These are phyloP conservation scores for Cenchrus purpureus DNA, from an alignment of 176 grass and related monocot genomes.

Conservation along the genomic window DNA sequence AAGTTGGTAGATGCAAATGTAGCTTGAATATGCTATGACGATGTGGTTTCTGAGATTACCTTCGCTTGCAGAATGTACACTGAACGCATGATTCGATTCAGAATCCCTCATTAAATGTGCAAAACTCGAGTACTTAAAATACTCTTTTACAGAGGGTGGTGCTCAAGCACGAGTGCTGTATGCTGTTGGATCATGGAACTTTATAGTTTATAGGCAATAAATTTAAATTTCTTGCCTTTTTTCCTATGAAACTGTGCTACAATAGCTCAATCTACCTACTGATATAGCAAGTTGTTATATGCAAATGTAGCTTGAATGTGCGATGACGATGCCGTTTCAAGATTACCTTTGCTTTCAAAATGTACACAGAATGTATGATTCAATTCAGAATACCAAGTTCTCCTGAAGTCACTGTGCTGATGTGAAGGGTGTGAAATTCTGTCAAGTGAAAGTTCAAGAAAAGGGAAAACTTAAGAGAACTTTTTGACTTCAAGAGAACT, in stretches of 20 bases:
- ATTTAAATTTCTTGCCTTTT: too few species aligned
- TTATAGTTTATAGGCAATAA: background rate
- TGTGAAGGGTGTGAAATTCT: background rate
- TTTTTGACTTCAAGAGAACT: background rate
- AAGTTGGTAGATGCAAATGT: too few species aligned
- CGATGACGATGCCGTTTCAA: background rate
- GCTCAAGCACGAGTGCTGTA: background rate
- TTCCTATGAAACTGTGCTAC: background rate
- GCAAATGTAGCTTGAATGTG: slow-evolving; percentile 6
- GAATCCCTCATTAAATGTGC: background rate
- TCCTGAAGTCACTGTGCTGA: background rate
- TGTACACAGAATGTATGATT: background rate
- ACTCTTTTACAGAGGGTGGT: background rate
- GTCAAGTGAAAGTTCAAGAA: slow-evolving; percentile 2
- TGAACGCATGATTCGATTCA: background rate
- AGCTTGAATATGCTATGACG: too few species aligned
- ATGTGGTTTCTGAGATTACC: background rate
- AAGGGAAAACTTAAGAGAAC: background rate
- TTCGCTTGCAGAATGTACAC: background rate
- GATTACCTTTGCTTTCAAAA: background rate
- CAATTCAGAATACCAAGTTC: background rate
- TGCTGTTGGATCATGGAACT: background rate
- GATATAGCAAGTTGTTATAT: slow-evolving; percentile 1
- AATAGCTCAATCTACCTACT: background rate
- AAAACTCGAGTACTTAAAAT: too few species aligned